phyloP scores from a whole-genome alignment of 768 basidiomycete genomes.

The Panaeolus cyanescens region DNA sequence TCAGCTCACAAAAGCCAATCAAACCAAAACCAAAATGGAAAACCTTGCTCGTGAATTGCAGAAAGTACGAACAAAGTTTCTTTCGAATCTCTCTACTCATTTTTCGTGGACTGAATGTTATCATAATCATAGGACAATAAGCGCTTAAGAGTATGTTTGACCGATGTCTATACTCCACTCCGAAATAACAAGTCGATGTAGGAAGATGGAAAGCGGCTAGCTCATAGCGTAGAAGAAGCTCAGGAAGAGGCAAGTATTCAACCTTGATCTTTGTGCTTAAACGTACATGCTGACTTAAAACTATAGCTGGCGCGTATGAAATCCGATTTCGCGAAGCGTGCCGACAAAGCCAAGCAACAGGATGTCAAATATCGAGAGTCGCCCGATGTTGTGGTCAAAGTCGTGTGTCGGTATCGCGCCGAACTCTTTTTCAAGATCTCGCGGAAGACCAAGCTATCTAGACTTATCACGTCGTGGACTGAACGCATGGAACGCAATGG shows the following conservation, averaged over 20 bases:
- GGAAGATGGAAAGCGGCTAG: constrained; percentile 85
- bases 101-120: constrained; percentile 15
- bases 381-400: constrained; percentile 90
- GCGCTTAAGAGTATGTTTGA: constrained; percentile 67
- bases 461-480: constrained; percentile 86
- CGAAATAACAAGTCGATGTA: constrained; percentile 31
- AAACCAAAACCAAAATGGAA: constrained; percentile 89
- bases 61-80: constrained; percentile 56
- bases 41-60: constrained; percentile 87
- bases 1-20: constrained; percentile 85
- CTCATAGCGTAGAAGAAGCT: constrained; percentile 81
- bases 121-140: constrained; percentile 73
- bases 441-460: constrained; percentile 83
- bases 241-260: constrained; percentile 68
- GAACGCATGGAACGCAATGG: constrained; percentile 77
- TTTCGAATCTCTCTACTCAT: constrained; percentile 5
- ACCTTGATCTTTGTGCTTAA: not conserved
- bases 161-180: constrained; percentile 6
- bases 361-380: constrained; percentile 82
- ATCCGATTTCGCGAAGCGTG: constrained; percentile 77
- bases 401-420: constrained; percentile 85
- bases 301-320: constrained; percentile 77
- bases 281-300: constrained; percentile 4
- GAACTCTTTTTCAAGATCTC: constrained; percentile 94
- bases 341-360: constrained; percentile 76